Evolutionary conservation across 441 rosid species (phyloP).

Genomic region (Metrosideros polymorpha): DNA sequence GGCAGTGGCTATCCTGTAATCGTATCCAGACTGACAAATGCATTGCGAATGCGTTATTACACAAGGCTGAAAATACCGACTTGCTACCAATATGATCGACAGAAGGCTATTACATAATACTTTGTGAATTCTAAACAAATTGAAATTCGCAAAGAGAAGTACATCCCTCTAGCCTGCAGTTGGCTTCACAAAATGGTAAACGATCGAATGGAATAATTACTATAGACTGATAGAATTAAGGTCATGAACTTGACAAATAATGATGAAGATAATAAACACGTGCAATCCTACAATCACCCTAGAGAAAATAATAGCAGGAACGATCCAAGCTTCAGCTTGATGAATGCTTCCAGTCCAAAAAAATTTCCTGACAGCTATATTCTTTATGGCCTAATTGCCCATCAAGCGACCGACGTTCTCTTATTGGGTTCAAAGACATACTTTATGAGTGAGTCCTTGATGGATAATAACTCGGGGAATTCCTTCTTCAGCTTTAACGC

Average conservation of each 20-base stretch:
- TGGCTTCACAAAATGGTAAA: not conserved
- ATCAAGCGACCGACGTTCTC: not conserved
- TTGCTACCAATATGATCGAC: not conserved
- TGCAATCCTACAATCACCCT: not conserved
- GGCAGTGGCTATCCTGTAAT: not conserved
- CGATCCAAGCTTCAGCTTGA: not conserved
- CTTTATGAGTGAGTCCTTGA: conserved; percentile 1
- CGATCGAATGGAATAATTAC: not conserved
- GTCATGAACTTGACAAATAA: not conserved
- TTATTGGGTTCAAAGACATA: conserved; percentile 7
- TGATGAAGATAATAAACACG: not conserved
- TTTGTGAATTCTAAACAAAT: not conserved
- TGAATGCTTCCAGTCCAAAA: not conserved
- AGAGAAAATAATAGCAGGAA: not conserved
- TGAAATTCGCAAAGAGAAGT: not conserved
- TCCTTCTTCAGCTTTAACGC: conserved; percentile 3
- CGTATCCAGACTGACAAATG: not conserved
- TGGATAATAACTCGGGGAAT: not conserved
- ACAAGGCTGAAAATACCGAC: not conserved
- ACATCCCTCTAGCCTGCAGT: not conserved
- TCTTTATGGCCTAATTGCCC: not conserved
- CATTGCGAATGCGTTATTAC: not conserved
- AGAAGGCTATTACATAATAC: not conserved
- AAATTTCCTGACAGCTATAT: not conserved
- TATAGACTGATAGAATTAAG: not conserved